Evolutionary conservation across 768 basidiomycete genomes (phyloP).

Genomic region (Leucocoprinus sp.): DNA sequence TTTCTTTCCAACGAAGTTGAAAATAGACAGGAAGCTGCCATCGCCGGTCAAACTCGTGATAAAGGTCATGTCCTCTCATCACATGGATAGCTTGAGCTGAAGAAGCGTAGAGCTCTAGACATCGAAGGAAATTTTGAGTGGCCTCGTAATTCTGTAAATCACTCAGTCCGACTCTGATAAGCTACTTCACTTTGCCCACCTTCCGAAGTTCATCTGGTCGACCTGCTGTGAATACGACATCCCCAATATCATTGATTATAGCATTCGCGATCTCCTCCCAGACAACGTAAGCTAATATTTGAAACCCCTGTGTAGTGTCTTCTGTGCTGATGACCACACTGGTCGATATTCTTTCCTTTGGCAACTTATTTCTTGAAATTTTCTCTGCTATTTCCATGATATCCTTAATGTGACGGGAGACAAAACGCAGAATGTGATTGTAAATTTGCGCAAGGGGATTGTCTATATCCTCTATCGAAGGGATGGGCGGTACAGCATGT

Average conservation of each 20-base stretch:
- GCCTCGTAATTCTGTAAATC: constrained; percentile 68
- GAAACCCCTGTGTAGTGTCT: constrained; percentile 43
- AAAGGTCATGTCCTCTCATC: constrained; percentile 69
- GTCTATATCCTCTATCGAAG: constrained; percentile 50
- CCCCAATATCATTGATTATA: constrained; percentile 80
- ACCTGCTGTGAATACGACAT: constrained; percentile 82
- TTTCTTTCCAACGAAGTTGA: constrained; percentile 95
- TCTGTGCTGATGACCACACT: constrained; percentile 13
- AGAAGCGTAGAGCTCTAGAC: constrained; percentile 77
- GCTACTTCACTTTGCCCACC: constrained; percentile 34
- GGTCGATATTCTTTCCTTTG: not conserved
- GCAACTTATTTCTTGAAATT: constrained; percentile 20
- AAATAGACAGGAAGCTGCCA: constrained; percentile 99
- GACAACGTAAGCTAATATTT: constrained; percentile 81
- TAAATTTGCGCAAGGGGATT: constrained; percentile 71
- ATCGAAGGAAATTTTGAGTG: constrained; percentile 73
- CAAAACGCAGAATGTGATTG: constrained; percentile 73
- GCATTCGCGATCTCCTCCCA: constrained; percentile 80
- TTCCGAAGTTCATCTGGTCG: constrained; percentile 84
- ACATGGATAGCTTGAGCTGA: constrained; percentile 58
- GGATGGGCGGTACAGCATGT: constrained; percentile 23
- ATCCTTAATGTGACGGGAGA: constrained; percentile 63
- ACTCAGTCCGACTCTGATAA: not conserved
- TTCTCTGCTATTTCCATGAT: constrained; percentile 76
- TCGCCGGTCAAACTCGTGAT: constrained; percentile 63